Evolutionary conservation across 305 asterid genomes (phyloP), one percentile per base, ranked within the genome.

Genomic region (Fraxinus angustifolia): DNA sequence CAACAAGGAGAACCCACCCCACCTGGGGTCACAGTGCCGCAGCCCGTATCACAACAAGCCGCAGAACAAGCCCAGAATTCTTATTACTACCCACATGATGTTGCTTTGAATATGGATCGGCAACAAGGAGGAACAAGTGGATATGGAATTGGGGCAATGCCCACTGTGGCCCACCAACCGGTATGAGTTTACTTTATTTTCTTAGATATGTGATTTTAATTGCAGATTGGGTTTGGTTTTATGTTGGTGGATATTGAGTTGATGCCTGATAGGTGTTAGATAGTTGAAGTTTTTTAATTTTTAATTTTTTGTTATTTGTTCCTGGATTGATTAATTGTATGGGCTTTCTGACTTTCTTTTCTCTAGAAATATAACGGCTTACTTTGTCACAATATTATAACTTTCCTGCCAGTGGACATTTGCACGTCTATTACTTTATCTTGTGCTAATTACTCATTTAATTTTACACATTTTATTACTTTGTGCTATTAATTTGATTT

Each of bases 1-100:
- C 86, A 78, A 17, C 79, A 73, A 33, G 89, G 87, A 78, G 90
- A 88, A 89, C 91, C 88, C 56, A 80, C 84, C 50, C 90, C 91
- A 7, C 91, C 90, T 10, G 91, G 91, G 34, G 88, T 88, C 30
- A 8, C 90, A 10, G 85, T 67, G 78, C 78, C 62, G 4, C 78
- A 28, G 82, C 87, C 19, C 19, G 19, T 67, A 30, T 28, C 74
- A 30, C 74, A 67, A 12, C 36, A 67, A 30, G 74, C 74, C 21
- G 4, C 38, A 30, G 38, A 82, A 33, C 50, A 75, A 40, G 26
- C 62, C 2, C 84, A 79, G 78, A 81, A 11, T 48, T 75, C 38
- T 71, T 73, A 84, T 38, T 85, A 82, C 71, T 85, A 78, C 21
- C 50, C 72, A 26, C 81, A 79, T 8, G 75, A 85, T 6, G 77